These are phyloP conservation scores for Amylocarpus encephaloides DNA, from an alignment of 2,329 filamentous ascomycete genomes.

Conservation along the genomic window DNA sequence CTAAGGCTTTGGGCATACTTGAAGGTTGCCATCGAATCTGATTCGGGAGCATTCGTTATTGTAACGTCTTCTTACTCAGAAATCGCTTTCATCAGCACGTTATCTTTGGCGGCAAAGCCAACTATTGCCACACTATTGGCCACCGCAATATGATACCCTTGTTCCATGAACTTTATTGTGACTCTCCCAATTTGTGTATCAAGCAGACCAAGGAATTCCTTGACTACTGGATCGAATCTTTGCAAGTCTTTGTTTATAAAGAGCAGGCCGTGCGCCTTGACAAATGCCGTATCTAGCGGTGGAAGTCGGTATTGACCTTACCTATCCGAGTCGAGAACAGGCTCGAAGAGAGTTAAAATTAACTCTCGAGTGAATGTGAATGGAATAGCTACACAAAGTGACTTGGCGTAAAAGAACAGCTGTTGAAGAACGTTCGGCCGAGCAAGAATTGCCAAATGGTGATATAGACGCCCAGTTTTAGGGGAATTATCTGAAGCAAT, in stretches of 20 bases:
- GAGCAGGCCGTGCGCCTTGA: constrained; percentile 57
- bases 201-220: constrained; percentile 47
- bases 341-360: constrained; percentile 63
- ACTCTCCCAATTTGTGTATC: constrained; percentile 50
- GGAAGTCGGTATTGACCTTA: constrained; percentile 34
- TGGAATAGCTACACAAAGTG: constrained; percentile 50
- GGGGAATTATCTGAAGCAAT: constrained; percentile 68
- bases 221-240: constrained; percentile 39
- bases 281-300: constrained; percentile 52
- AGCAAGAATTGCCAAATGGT: constrained; percentile 78
- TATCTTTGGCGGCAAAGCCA: constrained; percentile 27
- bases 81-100: constrained; percentile 23
- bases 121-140: constrained; percentile 33
- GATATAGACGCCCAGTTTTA: constrained; percentile 71
- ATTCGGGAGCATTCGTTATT: constrained; percentile 14
- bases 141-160: constrained; percentile 52
- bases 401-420: constrained; percentile 65
- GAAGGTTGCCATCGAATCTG: constrained; percentile 7
- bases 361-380: constrained; percentile 65
- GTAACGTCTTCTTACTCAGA: too few relatives aligned
- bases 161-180: constrained; percentile 40
- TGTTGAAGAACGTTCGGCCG: constrained; percentile 64
- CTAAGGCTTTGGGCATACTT: constrained; percentile 17
- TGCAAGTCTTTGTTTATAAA: constrained; percentile 48
- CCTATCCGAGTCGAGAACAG: constrained; percentile 39